Evolutionary conservation across 768 basidiomycete species (phyloP), one percentile per base, ranked within the genome.

Genomic region (Erythrobasidium yunnanense): DNA sequence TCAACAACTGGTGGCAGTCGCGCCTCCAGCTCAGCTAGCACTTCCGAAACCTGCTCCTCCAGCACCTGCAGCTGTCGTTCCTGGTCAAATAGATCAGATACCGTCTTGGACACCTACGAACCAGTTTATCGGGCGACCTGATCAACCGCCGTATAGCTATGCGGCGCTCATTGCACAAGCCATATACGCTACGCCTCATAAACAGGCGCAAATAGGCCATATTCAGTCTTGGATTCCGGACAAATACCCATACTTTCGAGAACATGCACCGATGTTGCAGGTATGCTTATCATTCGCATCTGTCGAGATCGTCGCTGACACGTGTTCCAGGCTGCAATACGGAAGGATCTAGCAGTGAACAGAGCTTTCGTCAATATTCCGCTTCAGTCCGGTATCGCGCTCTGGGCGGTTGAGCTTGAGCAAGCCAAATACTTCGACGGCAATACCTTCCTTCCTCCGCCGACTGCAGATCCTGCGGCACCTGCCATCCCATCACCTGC

Each of bases 311-410:
- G n/a, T n/a, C n/a, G n/a, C n/a, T n/a, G n/a, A n/a, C n/a, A n/a
- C n/a, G n/a, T n/a, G n/a, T n/a, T n/a, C n/a, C n/a, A n/a, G n/a
- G 90, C 87, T 71, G 93, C 93, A 30, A 86, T 96, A 50, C 86
- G 91, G 22, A 91, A 96, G 73, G 92, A 91, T 74, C 77, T 99
- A n/a, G 92, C 91, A 0, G 88, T 90, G 11, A 86, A 87, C 74
- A 84, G 85, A 52, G 90, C 88, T 0, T 99, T 99, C 78, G 80
- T 87, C 75, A 96, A 96, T 77, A 81, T 88, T 75, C 88, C 91
- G 66, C 81, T 88, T 30, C 56, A 27, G 42, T 42, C 45, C 34
- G 54, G 54, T 11, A 33, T 60, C 20, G 66, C 45, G 18, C 46
- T 58, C n/a, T 96, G 92, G 92, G 86, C 87, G 20, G 80, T 95